A percentile compares a stretch with the other conserved stretches of the same genome.
phyloP scores from a whole-genome alignment of 148 eudicot species.

The Suaeda aralocaspica region DNA sequence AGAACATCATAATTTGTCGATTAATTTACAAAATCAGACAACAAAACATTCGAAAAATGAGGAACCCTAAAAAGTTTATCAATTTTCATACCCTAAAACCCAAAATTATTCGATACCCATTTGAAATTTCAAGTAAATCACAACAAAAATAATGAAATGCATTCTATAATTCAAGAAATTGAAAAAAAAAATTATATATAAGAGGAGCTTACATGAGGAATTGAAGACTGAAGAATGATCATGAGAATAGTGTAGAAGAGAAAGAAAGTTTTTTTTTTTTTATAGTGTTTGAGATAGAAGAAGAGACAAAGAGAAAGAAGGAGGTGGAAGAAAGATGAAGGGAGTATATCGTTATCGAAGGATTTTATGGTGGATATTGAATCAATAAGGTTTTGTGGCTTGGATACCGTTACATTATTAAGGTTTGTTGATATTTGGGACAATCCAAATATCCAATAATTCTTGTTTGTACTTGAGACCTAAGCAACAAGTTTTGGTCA shows the following conservation, averaged over 20 bases:
- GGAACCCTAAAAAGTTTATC: not conserved
- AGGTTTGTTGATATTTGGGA: too few species aligned
- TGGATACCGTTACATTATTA: too few species aligned
- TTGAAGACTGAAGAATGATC: not conserved
- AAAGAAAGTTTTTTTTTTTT: too few species aligned
- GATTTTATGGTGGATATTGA: conserved; percentile 3
- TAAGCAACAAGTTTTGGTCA: too few species aligned
- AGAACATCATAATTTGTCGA: not conserved
- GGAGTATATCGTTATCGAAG: not conserved
- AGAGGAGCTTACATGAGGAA: conserved; percentile 12
- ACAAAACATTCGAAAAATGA: too few species aligned
- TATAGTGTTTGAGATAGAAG: not conserved
- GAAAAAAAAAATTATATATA: not conserved
- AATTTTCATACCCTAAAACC: not conserved
- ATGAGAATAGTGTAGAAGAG: too few species aligned
- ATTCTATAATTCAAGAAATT: not conserved
- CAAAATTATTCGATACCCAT: not conserved
- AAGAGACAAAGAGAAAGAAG: not conserved
- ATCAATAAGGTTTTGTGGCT: too few species aligned
- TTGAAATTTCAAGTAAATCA: too few species aligned
- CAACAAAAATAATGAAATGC: not conserved
- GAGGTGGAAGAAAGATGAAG: not conserved
- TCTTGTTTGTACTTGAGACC: too few species aligned
- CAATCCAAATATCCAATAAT: too few species aligned
- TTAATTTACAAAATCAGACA: too few species aligned